Evolutionary conservation across 164 flowering plant genomes (phyloP), one percentile per base, ranked within the genome.

Genomic region (Stephania yunnanensis): DNA sequence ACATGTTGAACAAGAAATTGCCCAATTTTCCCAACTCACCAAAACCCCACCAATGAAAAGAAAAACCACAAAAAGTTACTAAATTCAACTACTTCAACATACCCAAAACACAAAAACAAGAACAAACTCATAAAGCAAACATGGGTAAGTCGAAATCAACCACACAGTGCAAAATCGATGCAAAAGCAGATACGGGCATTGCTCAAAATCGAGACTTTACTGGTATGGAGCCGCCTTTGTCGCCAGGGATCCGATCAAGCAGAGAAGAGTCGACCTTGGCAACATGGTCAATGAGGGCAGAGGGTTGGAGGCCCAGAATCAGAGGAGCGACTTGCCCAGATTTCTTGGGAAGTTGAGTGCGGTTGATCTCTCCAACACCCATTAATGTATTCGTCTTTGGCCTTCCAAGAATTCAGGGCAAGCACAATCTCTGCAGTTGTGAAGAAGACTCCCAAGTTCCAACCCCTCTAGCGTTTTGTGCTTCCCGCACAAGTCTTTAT

Each of bases 241-340:
- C 99, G 64, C 99, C 99, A 22, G 93, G 89, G 73, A 93, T 87
- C 78, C 80, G 88, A 77, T 87, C 80, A 70, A 95, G 91, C 78
- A 95, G 79, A 75, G 95, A 87, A 82, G 82, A 85, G 84, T 93
- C 97, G 44, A 95, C 92, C 73, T 87, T 89, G 15, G 94, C 95
- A 8, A 93, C 92, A 76, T 93, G 92, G 81, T 95, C 99, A 25
- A 93, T 83, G 67, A 95, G 89, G 71, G 97, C 99, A 1, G 96
- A 82, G 1, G 95, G 91, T 74, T 91, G 97, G 52, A 95, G 89
- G 1, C 99, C 99, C 7, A 95, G 75, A 17, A 94, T 77, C 53
- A 90, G 78, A 67, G 98, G 91, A 20, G 81, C 81, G 72, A 81
- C 48, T 64, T 73, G 79, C 71, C 45, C 75, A 7, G 70, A 65